Evolutionary conservation across 805 yeast genomes (phyloP).

Genomic region (Wickerhamiella azyma): DNA sequence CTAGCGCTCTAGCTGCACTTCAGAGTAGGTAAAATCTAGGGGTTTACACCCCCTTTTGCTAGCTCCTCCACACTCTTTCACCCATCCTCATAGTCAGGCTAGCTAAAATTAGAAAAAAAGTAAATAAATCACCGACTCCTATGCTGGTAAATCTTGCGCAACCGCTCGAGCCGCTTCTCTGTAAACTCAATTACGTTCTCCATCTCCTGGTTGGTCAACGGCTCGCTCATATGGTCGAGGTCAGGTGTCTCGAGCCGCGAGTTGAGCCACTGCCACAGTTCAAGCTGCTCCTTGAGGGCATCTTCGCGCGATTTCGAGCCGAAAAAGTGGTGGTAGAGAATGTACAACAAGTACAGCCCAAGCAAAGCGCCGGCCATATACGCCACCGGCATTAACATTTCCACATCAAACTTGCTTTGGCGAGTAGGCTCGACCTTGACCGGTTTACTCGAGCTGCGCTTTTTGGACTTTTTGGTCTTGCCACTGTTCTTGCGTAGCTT

Average conservation of each 20-base stretch:
- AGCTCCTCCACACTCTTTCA: no score
- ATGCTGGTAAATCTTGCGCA: background rate
- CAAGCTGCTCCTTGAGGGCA: constrained; percentile 38
- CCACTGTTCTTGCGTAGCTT: constrained; percentile 15
- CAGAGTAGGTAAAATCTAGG: no score
- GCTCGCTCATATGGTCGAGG: constrained; percentile 13
- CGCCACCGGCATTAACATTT: background rate
- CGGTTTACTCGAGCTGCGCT: background rate
- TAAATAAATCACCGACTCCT: background rate
- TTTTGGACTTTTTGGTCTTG: constrained; percentile 13
- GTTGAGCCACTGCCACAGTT: constrained; percentile 63
- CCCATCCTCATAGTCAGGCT: no score
- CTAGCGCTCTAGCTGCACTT: no score
- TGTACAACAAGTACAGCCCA: background rate
- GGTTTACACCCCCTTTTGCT: no score
- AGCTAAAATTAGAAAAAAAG: no score
- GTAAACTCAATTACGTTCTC: constrained; percentile 18
- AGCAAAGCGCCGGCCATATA: background rate
- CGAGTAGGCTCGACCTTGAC: background rate
- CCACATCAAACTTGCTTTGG: constrained; percentile 13
- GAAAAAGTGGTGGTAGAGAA: background rate
- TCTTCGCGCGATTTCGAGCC: constrained; percentile 16
- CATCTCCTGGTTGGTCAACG: constrained; percentile 12
- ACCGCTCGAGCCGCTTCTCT: constrained; percentile 10
- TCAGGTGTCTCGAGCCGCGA: constrained; percentile 25